These are phyloP conservation scores for Angomonas deanei DNA, from an alignment of 208 protist species.

Conservation along the genomic window DNA sequence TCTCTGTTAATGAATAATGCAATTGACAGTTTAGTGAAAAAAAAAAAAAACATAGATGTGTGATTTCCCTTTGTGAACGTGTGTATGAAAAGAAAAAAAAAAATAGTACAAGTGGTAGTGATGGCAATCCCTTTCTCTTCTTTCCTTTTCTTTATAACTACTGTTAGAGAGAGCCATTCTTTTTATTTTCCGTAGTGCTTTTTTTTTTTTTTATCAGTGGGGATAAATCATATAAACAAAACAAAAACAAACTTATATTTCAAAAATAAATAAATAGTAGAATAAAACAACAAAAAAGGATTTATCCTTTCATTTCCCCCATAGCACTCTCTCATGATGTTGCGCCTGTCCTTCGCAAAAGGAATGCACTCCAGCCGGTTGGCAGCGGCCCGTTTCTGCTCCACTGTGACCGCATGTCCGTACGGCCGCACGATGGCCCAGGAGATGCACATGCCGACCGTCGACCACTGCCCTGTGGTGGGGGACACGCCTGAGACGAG, in stretches of 20 bases:
- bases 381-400: slow-evolving; percentile 9
- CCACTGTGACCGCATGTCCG: slow-evolving; percentile 45
- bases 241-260: background rate
- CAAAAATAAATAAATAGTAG: background rate
- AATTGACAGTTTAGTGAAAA: too few species aligned
- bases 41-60: too few species aligned
- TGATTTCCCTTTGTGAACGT: too few species aligned
- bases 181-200: background rate
- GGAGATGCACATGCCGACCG: slow-evolving; percentile 5
- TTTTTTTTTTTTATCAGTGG: background rate
- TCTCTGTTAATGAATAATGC: too few species aligned
- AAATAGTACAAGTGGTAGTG: background rate
- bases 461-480: slow-evolving; percentile 55
- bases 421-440: slow-evolving; percentile 24
- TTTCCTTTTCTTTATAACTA: background rate
- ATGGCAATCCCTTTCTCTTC: background rate
- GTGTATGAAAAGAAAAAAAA: too few species aligned
- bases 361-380: slow-evolving; percentile 16
- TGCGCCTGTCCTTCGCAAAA: slow-evolving; percentile 1
- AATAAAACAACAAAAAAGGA: slow-evolving; percentile 3
- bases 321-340: too few species aligned
- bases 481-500: slow-evolving; percentile 33
- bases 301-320: background rate
- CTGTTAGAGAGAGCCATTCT: background rate
- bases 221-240: background rate